phyloP scores from a whole-genome alignment of 2,329 filamentous ascomycete genomes.

The Fusarium longipes region DNA sequence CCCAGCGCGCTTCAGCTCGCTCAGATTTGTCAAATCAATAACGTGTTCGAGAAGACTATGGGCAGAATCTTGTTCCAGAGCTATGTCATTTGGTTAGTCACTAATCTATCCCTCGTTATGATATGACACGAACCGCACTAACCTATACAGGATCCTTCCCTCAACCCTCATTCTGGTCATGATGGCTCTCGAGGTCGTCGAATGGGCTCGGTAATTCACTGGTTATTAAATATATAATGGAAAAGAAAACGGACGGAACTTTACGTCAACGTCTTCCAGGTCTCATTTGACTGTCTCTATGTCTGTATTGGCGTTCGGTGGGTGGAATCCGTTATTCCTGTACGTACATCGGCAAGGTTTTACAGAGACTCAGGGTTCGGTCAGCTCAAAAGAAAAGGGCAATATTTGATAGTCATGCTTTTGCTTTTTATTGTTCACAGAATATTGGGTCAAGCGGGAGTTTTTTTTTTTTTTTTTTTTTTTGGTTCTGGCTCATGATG shows the following conservation, averaged over 20 bases:
- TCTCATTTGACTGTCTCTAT: neutral
- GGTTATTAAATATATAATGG: neutral
- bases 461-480: no score
- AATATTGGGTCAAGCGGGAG: constrained; percentile 14
- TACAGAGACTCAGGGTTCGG: neutral
- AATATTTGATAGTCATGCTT: constrained; percentile 1
- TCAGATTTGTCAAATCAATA: constrained; percentile 98
- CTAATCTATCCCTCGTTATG: constrained; percentile 14
- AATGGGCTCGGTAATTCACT: constrained; percentile 73
- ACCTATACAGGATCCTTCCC: constrained; percentile 79
- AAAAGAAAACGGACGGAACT: neutral
- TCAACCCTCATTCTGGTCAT: constrained; percentile 92
- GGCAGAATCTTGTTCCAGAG: constrained; percentile 93
- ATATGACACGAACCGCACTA: constrained; percentile 41
- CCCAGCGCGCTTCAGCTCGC: constrained; percentile 94
- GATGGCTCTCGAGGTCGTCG: constrained; percentile 89
- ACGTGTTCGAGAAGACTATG: constrained; percentile 96
- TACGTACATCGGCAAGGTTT: neutral
- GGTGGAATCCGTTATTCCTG: neutral
- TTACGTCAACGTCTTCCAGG: neutral
- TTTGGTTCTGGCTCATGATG: neutral
- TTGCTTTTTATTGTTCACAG: neutral
- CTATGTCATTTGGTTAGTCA: constrained; percentile 80
- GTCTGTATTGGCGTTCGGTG: constrained; percentile 22
- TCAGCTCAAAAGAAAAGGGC: neutral